These are phyloP conservation scores for Collariella sp. DNA, from an alignment of 495 filamentous ascomycete genomes.

Conservation along the genomic window DNA sequence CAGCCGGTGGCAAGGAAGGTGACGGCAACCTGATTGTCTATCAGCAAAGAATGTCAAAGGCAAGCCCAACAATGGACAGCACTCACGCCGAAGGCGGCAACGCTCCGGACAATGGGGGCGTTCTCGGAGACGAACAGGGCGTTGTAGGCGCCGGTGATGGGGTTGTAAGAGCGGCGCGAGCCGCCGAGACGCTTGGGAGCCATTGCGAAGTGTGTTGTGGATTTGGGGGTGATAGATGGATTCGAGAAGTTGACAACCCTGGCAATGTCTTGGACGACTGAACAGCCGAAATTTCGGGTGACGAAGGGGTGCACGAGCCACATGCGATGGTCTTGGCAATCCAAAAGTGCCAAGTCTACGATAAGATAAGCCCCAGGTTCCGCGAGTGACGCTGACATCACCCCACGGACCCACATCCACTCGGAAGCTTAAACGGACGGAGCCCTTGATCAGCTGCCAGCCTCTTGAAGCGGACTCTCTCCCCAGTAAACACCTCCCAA, in stretches of 20 bases:
- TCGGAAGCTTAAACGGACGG: background rate
- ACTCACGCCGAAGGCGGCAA: conserved; percentile 67
- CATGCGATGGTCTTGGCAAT: background rate
- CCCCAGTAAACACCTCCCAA: background rate
- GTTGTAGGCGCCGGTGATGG: conserved; percentile 23
- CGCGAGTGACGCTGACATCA: background rate
- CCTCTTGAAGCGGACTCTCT: background rate
- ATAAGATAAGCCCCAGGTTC: background rate
- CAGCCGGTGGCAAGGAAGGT: conserved; percentile 66
- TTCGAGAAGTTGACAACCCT: background rate
- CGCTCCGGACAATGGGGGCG: conserved; percentile 60
- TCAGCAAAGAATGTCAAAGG: conserved; percentile 7
- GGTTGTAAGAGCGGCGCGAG: conserved; percentile 18
- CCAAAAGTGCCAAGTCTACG: background rate
- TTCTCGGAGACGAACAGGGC: conserved; percentile 53
- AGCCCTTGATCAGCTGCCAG: no score
- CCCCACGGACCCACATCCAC: background rate
- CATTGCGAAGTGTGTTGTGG: conserved; percentile 23
- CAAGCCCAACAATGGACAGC: background rate
- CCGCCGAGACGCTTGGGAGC: conserved; percentile 31
- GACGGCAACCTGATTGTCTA: conserved; percentile 49
- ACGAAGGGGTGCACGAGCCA: background rate
- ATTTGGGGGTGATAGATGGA: background rate
- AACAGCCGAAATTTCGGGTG: background rate
- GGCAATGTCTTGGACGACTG: background rate